These are phyloP conservation scores for Glebionis coronaria DNA, from an alignment of 129 eudicot species.

Conservation along the genomic window DNA sequence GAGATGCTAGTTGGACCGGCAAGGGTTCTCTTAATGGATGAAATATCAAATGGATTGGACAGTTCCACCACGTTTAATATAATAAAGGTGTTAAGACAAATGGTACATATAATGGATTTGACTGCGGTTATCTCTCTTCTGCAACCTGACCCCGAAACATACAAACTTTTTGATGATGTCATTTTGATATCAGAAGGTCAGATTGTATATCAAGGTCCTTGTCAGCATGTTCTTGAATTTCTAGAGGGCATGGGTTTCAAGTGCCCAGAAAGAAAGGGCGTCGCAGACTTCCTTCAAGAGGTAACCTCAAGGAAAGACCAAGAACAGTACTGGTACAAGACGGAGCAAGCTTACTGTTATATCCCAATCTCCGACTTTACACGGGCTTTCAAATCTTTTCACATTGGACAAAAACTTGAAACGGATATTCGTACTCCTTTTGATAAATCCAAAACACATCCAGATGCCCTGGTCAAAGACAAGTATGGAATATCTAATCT, in stretches of 20 bases:
- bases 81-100: slow-evolving; percentile 17
- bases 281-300: slow-evolving; percentile 29
- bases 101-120: slow-evolving; percentile 27
- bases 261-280: slow-evolving; percentile 29
- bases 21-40: slow-evolving; percentile 24
- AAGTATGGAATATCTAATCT: slow-evolving; percentile 22
- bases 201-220: slow-evolving; percentile 28
- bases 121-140: slow-evolving; percentile 32
- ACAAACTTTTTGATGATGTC: slow-evolving; percentile 27
- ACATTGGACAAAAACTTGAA: slow-evolving; percentile 20
- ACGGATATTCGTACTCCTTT: slow-evolving; percentile 11
- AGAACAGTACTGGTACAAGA: slow-evolving; percentile 21
- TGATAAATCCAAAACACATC: slow-evolving; percentile 21
- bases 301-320: slow-evolving; percentile 29
- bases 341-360: slow-evolving; percentile 10
- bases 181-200: slow-evolving; percentile 30
- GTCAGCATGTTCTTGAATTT: slow-evolving; percentile 15
- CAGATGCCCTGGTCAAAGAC: slow-evolving; percentile 18
- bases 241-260: slow-evolving; percentile 19
- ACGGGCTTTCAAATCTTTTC: slow-evolving; percentile 17
- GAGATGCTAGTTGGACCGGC: slow-evolving; percentile 33
- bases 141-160: slow-evolving; percentile 31
- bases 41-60: slow-evolving; percentile 26
- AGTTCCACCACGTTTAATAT: slow-evolving; percentile 27
- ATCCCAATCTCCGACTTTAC: slow-evolving; percentile 15